Percentiles rank a stretch among this genome's conserved stretches.
Evolutionary conservation across 257 asterid species (phyloP).

Genomic region (Nicotiana benthamiana): DNA sequence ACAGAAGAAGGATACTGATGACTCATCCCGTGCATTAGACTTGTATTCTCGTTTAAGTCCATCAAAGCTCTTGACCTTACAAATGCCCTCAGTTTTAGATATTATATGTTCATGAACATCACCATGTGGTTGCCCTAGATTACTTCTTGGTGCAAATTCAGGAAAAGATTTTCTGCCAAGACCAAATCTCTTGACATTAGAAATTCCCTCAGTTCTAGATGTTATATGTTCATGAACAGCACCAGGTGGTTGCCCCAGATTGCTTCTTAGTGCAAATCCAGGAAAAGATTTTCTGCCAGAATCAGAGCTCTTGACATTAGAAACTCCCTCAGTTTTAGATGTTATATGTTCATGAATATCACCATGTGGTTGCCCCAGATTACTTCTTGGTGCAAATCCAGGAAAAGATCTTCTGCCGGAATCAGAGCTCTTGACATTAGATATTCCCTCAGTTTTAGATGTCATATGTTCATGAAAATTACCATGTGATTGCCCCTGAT

Average conservation of each 20-base stretch:
- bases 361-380: constrained; percentile 24
- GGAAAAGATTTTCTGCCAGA: constrained; percentile 15
- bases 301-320: too few species aligned
- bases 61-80: constrained; percentile 38
- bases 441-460: constrained; percentile 26
- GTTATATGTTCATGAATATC: constrained; percentile 24
- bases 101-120: too few species aligned
- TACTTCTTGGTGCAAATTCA: too few species aligned
- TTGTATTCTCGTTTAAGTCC: constrained; percentile 29
- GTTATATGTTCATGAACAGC: constrained; percentile 24
- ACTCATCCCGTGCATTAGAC: constrained; percentile 32
- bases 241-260: constrained; percentile 24
- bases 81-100: not conserved
- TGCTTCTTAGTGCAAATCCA: constrained; percentile 20
- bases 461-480: constrained; percentile 25
- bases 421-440: too few species aligned
- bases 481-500: constrained; percentile 27
- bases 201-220: constrained; percentile 25
- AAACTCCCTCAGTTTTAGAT: constrained; percentile 25
- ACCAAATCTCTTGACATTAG: too few species aligned
- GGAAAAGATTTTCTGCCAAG: too few species aligned
- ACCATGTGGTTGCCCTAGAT: too few species aligned
- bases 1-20: constrained; percentile 52
- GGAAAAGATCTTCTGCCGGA: constrained; percentile 15
- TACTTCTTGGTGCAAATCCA: constrained; percentile 20